These are phyloP conservation scores for Yamadazyma aaseri DNA, from an alignment of 1,139 yeast genomes.

Conservation along the genomic window DNA sequence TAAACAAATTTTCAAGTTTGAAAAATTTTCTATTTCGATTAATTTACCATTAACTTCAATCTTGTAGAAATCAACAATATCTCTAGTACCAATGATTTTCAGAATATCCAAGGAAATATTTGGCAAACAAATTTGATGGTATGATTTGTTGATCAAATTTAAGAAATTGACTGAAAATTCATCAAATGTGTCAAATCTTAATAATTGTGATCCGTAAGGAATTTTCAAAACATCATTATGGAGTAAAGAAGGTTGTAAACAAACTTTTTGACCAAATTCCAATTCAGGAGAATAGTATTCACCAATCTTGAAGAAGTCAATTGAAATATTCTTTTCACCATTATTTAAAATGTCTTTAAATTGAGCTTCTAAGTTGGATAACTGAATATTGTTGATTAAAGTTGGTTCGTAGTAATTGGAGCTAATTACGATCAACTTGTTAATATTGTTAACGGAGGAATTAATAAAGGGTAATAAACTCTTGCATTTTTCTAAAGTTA, in stretches of 20 bases:
- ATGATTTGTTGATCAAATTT: slow-evolving; percentile 13
- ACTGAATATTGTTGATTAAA: slow-evolving; percentile 6
- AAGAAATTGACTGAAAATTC: slow-evolving; percentile 19
- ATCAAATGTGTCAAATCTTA: slow-evolving; percentile 20
- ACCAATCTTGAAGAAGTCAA: slow-evolving; percentile 28
- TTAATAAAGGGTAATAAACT: slow-evolving; percentile 32
- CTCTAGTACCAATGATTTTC: slow-evolving; percentile 21
- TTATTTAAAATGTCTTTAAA: slow-evolving; percentile 12
- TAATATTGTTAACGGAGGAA: slow-evolving; percentile 18
- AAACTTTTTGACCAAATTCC: slow-evolving; percentile 17
- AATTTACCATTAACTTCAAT: slow-evolving; percentile 27
- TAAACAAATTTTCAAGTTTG: slow-evolving; percentile 15
- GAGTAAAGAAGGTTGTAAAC: slow-evolving; percentile 16
- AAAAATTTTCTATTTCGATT: slow-evolving; percentile 15
- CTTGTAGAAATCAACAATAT: slow-evolving; percentile 18
- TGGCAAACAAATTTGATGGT: slow-evolving; percentile 22
- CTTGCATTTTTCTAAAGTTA: slow-evolving; percentile 29
- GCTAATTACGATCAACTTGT: slow-evolving; percentile 28
- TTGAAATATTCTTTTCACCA: slow-evolving; percentile 20
- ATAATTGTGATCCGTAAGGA: slow-evolving; percentile 20
- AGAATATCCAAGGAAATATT: slow-evolving; percentile 19
- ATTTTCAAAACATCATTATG: slow-evolving; percentile 15
- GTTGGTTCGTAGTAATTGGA: slow-evolving; percentile 17
- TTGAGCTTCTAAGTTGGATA: slow-evolving; percentile 11
- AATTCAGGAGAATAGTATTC: slow-evolving; percentile 18